Conservation (phyloP, 23 red algal genomes). For the Gracilaria vermiculophylla region DNA sequence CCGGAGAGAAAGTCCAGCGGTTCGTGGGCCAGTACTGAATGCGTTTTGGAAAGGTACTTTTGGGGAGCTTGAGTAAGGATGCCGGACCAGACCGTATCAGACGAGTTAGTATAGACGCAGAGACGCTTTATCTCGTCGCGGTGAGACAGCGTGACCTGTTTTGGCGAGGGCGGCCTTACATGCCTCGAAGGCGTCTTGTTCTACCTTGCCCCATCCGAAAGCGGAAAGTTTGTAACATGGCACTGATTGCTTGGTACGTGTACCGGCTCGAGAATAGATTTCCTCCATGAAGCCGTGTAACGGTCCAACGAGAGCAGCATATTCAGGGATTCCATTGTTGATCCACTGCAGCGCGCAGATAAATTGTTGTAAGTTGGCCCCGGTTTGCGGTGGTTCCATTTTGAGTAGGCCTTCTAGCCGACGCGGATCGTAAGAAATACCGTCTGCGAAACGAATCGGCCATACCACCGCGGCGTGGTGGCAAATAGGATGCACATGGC, state of each 20-base stretch:
- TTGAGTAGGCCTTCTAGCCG: slow-evolving; percentile 6
- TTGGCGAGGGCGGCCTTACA: not conserved
- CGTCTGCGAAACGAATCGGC: not conserved
- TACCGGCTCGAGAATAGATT: not conserved
- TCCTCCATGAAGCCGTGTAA: slow-evolving; percentile 6
- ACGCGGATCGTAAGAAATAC: not conserved
- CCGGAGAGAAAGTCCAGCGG: slow-evolving; percentile 12
- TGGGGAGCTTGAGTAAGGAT: not conserved
- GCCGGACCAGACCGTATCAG: slow-evolving; percentile 7
- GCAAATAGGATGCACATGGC: slow-evolving; percentile 10
- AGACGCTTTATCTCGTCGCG: slow-evolving; percentile 3
- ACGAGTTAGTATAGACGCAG: slow-evolving; percentile 8
- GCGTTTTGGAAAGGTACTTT: not conserved
- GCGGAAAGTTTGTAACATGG: not conserved
- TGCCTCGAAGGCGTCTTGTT: not conserved
- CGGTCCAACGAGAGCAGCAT: not conserved
- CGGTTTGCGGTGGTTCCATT: slow-evolving; percentile 26
- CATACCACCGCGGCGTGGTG: not conserved
- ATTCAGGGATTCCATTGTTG: not conserved
- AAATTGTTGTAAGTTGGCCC: slow-evolving; percentile 16
- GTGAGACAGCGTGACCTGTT: slow-evolving; percentile 5
- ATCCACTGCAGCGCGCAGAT: slow-evolving; percentile 4
- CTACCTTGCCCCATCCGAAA: not conserved
- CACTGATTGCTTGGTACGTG: not conserved
- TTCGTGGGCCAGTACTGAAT: slow-evolving; percentile 6